These are phyloP conservation scores for Dothideomycetes sp. DNA, from an alignment of 2,329 filamentous ascomycete genomes.

Conservation along the genomic window DNA sequence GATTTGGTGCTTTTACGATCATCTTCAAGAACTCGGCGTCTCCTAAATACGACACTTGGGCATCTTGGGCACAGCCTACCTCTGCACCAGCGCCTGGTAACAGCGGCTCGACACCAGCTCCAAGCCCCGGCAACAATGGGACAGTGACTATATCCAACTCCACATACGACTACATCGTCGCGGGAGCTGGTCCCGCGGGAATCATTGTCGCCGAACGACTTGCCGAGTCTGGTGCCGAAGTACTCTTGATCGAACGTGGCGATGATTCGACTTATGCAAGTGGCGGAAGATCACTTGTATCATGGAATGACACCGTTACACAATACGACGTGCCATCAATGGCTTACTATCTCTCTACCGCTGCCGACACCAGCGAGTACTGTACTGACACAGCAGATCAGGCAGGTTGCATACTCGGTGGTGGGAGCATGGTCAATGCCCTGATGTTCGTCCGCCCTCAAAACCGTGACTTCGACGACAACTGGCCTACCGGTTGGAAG, in stretches of 20 bases:
- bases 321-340: constrained; percentile 32
- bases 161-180: constrained; percentile 29
- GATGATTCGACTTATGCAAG: constrained; percentile 29
- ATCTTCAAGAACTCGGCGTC: constrained; percentile 10
- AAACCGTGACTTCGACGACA: constrained; percentile 44
- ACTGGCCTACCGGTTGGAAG: constrained; percentile 44
- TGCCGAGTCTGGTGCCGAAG: constrained; percentile 44
- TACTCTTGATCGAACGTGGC: constrained; percentile 44
- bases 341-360: constrained; percentile 26
- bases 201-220: constrained; percentile 45
- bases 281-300: constrained; percentile 14
- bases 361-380: constrained; percentile 4
- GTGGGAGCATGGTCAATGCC: constrained; percentile 46
- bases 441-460: constrained; percentile 47
- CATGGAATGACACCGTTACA: constrained; percentile 29
- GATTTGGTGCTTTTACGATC: constrained; percentile 11
- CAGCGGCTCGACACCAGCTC: not conserved
- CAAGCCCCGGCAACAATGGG: not conserved
- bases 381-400: constrained; percentile 22
- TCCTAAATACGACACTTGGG: constrained; percentile 12
- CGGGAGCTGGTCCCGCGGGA: constrained; percentile 45
- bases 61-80: constrained; percentile 1
- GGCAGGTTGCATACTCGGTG: constrained; percentile 42
- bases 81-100: not conserved
- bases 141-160: constrained; percentile 1